These are phyloP conservation scores for Neoarthrinium moseri DNA, from an alignment of 2,329 filamentous ascomycete species.

Conservation along the genomic window DNA sequence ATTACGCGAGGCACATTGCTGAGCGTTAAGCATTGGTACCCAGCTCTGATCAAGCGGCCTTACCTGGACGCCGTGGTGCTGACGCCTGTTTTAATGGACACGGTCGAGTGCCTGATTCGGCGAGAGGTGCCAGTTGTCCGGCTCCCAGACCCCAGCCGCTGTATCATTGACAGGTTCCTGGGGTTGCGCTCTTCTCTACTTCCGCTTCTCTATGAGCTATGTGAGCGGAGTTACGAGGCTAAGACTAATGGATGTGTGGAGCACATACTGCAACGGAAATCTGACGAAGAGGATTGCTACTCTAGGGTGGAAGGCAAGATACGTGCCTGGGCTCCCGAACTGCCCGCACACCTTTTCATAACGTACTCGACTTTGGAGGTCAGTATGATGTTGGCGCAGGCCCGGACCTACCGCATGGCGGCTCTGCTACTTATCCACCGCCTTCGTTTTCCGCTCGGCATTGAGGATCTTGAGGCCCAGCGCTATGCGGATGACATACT, in stretches of 20 bases:
- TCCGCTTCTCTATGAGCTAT: slow-evolving; percentile 30
- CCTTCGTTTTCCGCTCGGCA: slow-evolving; percentile 27
- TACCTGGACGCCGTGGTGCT: slow-evolving; percentile 26
- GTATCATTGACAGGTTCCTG: slow-evolving; percentile 26
- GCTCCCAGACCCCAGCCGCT: slow-evolving; percentile 15
- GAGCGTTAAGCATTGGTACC: slow-evolving; percentile 25
- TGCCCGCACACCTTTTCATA: slow-evolving; percentile 13
- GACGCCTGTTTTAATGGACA: slow-evolving; percentile 29
- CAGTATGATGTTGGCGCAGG: slow-evolving; percentile 26
- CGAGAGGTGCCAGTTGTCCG: slow-evolving; percentile 29
- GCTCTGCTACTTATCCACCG: slow-evolving; percentile 28
- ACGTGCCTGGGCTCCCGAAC: slow-evolving; percentile 9
- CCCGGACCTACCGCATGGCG: slow-evolving; percentile 26
- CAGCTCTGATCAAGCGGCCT: slow-evolving; percentile 18
- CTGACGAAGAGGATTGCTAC: slow-evolving; percentile 8
- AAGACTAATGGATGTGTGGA: slow-evolving; percentile 8
- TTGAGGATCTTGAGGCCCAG: slow-evolving; percentile 17
- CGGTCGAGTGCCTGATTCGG: slow-evolving; percentile 25
- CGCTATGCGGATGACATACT: slow-evolving; percentile 7
- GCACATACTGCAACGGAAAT: not conserved
- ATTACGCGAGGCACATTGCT: slow-evolving; percentile 27
- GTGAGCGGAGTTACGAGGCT: slow-evolving; percentile 20
- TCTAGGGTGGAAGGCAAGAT: slow-evolving; percentile 9
- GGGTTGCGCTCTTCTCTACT: slow-evolving; percentile 27
- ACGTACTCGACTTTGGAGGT: slow-evolving; percentile 23